Conservation (phyloP, 495 filamentous ascomycete species). For the Trichoderma reesei region DNA sequence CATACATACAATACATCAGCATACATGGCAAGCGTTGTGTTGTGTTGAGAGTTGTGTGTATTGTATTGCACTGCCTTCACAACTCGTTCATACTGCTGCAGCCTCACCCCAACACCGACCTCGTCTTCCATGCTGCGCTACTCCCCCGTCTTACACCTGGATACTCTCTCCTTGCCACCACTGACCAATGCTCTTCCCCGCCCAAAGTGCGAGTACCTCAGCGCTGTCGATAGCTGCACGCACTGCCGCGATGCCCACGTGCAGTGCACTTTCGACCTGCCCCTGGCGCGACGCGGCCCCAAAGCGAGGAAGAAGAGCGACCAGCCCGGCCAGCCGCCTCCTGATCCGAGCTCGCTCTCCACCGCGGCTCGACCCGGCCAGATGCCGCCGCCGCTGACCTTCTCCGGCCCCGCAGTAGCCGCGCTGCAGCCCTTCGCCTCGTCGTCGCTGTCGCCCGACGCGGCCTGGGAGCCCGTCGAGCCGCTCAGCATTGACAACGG, state of each 20-base stretch:
- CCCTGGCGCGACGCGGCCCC: conserved; percentile 6
- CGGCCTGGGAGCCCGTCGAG: conserved; percentile 6
- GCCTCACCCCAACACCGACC: neutral
- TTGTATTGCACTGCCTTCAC: neutral
- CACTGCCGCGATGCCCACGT: conserved; percentile 7
- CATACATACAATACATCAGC: neutral
- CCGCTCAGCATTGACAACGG: conserved; percentile 1
- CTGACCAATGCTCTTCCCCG: conserved; percentile 1
- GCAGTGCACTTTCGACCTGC: conserved; percentile 9
- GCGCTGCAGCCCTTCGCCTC: conserved; percentile 6
- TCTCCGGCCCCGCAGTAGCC: neutral
- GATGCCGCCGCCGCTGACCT: conserved; percentile 5
- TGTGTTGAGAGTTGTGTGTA: neutral
- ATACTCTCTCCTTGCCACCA: neutral
- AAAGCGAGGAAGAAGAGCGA: conserved; percentile 8
- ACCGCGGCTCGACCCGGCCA: neutral
- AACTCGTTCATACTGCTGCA: neutral
- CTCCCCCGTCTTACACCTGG: neutral
- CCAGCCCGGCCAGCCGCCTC: neutral
- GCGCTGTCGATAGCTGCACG: conserved; percentile 7
- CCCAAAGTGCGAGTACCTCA: conserved; percentile 3
- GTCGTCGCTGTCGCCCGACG: neutral
- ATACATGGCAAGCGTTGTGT: no score
- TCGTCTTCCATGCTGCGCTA: neutral
- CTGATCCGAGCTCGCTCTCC: conserved; percentile 7